Percentiles rank a stretch among this genome's conserved stretches.
Evolutionary conservation across 192 early-diverging fungal genomes (phyloP).

Genomic region (Coemansia sp.): DNA sequence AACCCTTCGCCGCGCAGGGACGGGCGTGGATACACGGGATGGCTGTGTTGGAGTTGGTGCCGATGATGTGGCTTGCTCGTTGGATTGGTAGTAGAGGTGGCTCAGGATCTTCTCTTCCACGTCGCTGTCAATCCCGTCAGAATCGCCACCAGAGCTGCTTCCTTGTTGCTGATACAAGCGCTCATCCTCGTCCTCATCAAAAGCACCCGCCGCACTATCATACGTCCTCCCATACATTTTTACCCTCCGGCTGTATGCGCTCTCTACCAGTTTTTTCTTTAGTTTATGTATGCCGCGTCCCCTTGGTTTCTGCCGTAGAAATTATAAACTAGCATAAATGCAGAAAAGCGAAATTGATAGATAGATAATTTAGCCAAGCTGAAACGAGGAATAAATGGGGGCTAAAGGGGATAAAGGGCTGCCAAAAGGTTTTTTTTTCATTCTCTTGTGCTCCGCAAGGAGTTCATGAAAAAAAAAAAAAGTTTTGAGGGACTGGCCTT

Average conservation of each 20-base stretch:
- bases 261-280: neutral
- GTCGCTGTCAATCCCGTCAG: conserved; percentile 47
- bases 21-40: neutral
- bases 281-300: neutral
- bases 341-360: neutral
- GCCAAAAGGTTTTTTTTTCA: neutral
- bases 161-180: neutral
- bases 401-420: neutral
- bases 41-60: neutral
- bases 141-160: conserved; percentile 13
- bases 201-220: neutral
- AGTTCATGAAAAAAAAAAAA: neutral
- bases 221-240: neutral
- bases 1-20: neutral
- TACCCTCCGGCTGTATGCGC: neutral
- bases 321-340: neutral
- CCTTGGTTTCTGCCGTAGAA: neutral
- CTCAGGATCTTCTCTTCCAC: conserved; percentile 47
- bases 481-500: neutral
- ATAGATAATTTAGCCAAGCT: neutral
- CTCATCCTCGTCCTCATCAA: conserved; percentile 1
- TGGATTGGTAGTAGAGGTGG: conserved; percentile 45
- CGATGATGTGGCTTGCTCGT: conserved; percentile 11
- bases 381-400: neutral
- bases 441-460: neutral